Base-by-base conservation (phyloP, 2,329 filamentous ascomycete species). In the Zymoseptoria passerinii region DNA sequence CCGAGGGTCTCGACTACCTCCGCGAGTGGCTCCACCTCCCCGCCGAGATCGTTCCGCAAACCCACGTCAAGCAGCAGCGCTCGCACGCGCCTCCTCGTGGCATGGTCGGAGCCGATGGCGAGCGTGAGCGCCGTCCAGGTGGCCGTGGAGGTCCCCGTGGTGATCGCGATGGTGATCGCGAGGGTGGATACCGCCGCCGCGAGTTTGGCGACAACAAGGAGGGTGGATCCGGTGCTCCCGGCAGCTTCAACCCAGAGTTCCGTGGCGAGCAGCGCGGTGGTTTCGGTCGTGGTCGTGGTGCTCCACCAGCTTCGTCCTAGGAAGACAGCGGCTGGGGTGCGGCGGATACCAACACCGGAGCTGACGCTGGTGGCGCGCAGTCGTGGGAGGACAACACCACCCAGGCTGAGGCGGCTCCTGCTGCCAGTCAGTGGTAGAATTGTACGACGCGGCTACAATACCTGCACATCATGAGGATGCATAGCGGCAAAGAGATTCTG, bases 51-150 rank as follows among this genome's bases (percentile, higher is more conserved):
- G 94, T 99, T 70, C 94, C 94, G 72, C 91, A 95, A 75, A 99
- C 94, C 75, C 94, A 99, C 88, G 97, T 99, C 83, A 99, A 99
- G 90, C 92, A 96, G 84, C 91, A 96, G 85, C 90, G 94, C 80
- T 94, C 90, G 73, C 91, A 96, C 81, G 92, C 91, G 81, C 92
- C 92, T 79, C 92, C 94, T 76, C 92, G 94, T 75, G 94, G 94
- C 76, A 97, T 99, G 94, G 86, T 97, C 82, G 91, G 91, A 73
- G 85, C 83, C 75, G 84, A 86, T 68, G 66, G 64, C 56, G 92
- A 95, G 77, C 80, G 83, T 72, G 90, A 94, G 82, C 86, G 90
- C 80, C 87, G 88, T 70, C 67, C 67, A 61, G 90, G 89, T 74
- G 87, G 89, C 78, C 88, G 90, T 81, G 87, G 88, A 80, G 86